A percentile compares a stretch with the other conserved stretches of the same genome.
These are phyloP conservation scores for Lipomyces kockii DNA, from an alignment of 805 yeast genomes.

Conservation along the genomic window DNA sequence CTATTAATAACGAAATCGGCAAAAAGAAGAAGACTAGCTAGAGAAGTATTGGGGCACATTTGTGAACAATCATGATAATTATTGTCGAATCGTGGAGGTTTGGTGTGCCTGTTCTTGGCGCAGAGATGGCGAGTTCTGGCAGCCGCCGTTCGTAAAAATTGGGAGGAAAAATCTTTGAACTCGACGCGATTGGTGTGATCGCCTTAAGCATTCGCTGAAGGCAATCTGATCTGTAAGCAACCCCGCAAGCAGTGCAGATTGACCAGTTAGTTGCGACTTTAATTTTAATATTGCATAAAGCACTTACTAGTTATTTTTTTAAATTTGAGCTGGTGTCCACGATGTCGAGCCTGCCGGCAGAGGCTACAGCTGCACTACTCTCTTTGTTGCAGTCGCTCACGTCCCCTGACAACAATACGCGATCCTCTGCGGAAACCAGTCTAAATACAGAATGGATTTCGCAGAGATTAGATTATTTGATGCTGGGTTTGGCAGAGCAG, in stretches of 20 bases:
- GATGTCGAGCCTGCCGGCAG: slow-evolving; percentile 57
- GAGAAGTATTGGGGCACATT: too few relatives aligned
- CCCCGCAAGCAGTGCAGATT: background rate
- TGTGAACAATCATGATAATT: too few relatives aligned
- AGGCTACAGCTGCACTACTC: slow-evolving; percentile 58
- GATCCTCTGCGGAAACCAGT: slow-evolving; percentile 77
- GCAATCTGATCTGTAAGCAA: background rate
- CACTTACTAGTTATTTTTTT: background rate
- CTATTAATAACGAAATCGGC: background rate
- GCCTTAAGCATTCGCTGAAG: background rate
- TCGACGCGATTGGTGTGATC: background rate
- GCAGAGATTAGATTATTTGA: slow-evolving; percentile 68
- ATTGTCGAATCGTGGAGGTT: background rate
- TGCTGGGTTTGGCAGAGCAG: slow-evolving; percentile 81
- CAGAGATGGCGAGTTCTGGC: background rate
- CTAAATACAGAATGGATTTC: slow-evolving; percentile 79
- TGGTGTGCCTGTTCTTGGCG: background rate
- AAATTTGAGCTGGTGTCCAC: background rate
- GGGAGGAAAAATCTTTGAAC: slow-evolving; percentile 5
- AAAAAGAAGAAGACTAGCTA: background rate
- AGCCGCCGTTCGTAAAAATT: background rate
- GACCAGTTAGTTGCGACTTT: background rate
- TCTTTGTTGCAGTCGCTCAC: slow-evolving; percentile 69
- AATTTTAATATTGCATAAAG: background rate
- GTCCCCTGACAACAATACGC: slow-evolving; percentile 74